Evolutionary conservation across 2,329 filamentous ascomycete species (phyloP), one percentile per base, ranked within the genome.

Genomic region (Mariannaea sp.): DNA sequence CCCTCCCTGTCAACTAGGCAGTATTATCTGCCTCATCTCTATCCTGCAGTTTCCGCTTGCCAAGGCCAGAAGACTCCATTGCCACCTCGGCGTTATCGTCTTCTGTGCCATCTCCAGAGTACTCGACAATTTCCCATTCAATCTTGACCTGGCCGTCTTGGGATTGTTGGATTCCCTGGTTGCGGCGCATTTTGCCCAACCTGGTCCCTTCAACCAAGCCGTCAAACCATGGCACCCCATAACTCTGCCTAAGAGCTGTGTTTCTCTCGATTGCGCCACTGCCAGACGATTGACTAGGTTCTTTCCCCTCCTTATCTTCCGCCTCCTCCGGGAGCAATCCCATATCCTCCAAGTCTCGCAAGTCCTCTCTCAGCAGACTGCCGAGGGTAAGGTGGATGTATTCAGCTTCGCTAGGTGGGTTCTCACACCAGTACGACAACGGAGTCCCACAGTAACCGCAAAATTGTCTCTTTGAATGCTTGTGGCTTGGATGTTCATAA

Each of bases 371-470:
- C 30, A 83, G 69, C 47, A 97, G 76, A 62, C 87, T 93, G 5
- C 90, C 90, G n/a, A 96, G 76, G 0, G 91, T 89, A 52, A 96
- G 77, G 54, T 85, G 86, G 74, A 97, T 91, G 68, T 83, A 93
- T 7, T 92, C 85, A 10, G 87, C 87, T 68, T 94, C 89, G 45
- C 78, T 78, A 1, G 72, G 75, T 0, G 89, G 88, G 19, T 83
- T 73, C 70, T 96, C 92, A 40, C 85, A 87, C 91, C 91, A 96
- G 64, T 87, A 90, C 0, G 87, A 88, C 48, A 97, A 76, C 10
- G 89, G 88, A 0, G 92, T 96, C 46, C 92, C 92, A 70, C 92
- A 96, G 75, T 89, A 95, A 19, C 92, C 92, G 73, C 92, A 97
- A 72, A 97, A 97, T 61, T 91, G 83, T 43, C 90, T 85, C 68